phyloP scores from a whole-genome alignment of 805 yeast genomes.

The Millerozyma acaciae region DNA sequence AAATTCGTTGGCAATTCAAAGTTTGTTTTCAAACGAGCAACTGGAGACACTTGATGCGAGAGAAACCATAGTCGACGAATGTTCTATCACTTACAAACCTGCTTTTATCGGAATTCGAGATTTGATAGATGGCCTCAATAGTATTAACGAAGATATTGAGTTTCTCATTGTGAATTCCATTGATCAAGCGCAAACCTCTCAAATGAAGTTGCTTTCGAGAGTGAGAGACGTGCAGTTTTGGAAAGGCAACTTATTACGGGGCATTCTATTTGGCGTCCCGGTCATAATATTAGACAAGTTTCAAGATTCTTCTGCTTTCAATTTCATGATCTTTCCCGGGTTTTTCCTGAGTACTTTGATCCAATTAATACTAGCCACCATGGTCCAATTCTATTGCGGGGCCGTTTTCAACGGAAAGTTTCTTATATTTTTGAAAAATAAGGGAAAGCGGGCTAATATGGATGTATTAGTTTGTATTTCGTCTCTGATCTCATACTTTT shows the following conservation, averaged over 20 bases:
- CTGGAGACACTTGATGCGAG: not conserved
- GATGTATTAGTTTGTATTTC: slow-evolving; percentile 85
- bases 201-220: slow-evolving; percentile 64
- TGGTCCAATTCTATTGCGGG: slow-evolving; percentile 68
- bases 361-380: slow-evolving; percentile 53
- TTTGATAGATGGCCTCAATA: slow-evolving; percentile 43
- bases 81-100: slow-evolving; percentile 47
- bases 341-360: slow-evolving; percentile 60
- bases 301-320: slow-evolving; percentile 32
- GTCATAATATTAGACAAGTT: slow-evolving; percentile 50
- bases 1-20: slow-evolving; percentile 12
- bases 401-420: slow-evolving; percentile 62
- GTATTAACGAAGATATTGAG: slow-evolving; percentile 51
- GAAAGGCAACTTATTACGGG: slow-evolving; percentile 50
- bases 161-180: slow-evolving; percentile 46
- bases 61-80: slow-evolving; percentile 25
- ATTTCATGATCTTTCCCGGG: slow-evolving; percentile 47
- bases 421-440: slow-evolving; percentile 58
- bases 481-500: slow-evolving; percentile 71
- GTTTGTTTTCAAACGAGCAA: slow-evolving; percentile 5
- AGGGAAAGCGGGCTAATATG: slow-evolving; percentile 69
- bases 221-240: slow-evolving; percentile 71
- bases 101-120: slow-evolving; percentile 57
- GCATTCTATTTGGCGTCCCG: slow-evolving; percentile 61
- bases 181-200: slow-evolving; percentile 56